Percentiles rank a stretch among this genome's conserved stretches.
Evolutionary conservation across 768 basidiomycete species (phyloP).

Genomic region (Boletus reticulatus): DNA sequence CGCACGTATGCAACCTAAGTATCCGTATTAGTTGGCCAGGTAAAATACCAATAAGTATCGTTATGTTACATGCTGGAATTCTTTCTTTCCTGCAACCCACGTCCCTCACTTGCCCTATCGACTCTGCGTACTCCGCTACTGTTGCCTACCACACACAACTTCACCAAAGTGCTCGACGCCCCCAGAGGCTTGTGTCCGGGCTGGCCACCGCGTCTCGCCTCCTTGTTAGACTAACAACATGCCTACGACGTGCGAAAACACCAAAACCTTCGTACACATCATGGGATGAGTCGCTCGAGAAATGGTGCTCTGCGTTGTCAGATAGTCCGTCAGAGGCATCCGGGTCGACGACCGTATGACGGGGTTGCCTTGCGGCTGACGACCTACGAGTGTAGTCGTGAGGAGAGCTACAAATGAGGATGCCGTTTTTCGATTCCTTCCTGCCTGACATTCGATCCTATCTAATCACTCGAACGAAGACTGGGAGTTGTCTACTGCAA

Average conservation of each 20-base stretch:
- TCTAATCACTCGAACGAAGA: too few relatives aligned
- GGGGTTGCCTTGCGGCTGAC: slow-evolving; percentile 11
- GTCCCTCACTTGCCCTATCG: slow-evolving; percentile 6
- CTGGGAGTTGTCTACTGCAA: too few relatives aligned
- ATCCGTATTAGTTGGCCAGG: background rate
- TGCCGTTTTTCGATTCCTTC: too few relatives aligned
- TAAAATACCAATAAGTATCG: background rate
- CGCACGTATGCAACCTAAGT: background rate
- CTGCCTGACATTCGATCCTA: too few relatives aligned
- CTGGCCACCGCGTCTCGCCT: slow-evolving; percentile 35
- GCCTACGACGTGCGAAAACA: too few relatives aligned
- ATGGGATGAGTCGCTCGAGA: slow-evolving; percentile 34
- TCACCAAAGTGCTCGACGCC: slow-evolving; percentile 18
- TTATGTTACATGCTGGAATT: background rate
- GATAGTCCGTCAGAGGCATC: slow-evolving; percentile 25
- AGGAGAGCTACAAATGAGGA: too few relatives aligned
- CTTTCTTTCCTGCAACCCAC: slow-evolving; percentile 4
- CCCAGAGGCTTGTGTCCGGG: slow-evolving; percentile 27
- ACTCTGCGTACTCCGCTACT: background rate
- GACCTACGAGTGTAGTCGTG: slow-evolving; percentile 3
- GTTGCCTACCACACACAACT: background rate
- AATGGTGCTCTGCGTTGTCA: slow-evolving; percentile 20
- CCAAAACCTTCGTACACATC: slow-evolving; percentile 33
- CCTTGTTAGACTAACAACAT: too few relatives aligned
- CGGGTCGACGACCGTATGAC: slow-evolving; percentile 31